These are phyloP conservation scores for Cryphonectria radicalis DNA, from an alignment of 2,329 filamentous ascomycete species.

Conservation along the genomic window DNA sequence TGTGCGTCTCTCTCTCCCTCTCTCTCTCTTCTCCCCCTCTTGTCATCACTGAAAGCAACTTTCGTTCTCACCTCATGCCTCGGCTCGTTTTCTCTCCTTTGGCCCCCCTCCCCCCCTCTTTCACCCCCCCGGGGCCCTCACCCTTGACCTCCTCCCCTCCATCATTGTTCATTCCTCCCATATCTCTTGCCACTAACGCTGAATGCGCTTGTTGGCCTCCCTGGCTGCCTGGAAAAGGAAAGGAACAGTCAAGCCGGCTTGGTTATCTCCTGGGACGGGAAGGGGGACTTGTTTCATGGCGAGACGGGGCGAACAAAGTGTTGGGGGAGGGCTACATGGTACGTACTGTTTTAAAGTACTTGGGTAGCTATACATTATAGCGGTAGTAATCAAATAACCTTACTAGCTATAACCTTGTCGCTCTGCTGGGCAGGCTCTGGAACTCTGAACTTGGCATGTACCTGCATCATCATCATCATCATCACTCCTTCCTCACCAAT, in stretches of 20 bases:
- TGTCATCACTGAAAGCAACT: not conserved
- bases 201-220: not conserved
- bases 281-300: not conserved
- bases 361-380: not conserved
- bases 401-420: not conserved
- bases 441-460: not conserved
- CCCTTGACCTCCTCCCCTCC: not conserved
- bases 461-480: not conserved
- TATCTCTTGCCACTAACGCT: not conserved
- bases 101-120: too few species aligned
- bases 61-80: not conserved
- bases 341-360: not conserved
- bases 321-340: not conserved
- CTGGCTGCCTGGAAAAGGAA: not conserved
- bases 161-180: not conserved
- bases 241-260: not conserved
- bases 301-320: not conserved
- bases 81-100: not conserved
- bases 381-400: not conserved
- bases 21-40: not conserved
- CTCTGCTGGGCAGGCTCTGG: not conserved
- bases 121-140: not conserved
- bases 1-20: not conserved
- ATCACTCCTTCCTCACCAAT: not conserved
- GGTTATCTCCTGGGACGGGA: not conserved